phyloP scores from a whole-genome alignment of 768 basidiomycete genomes.

The Russula sp. region DNA sequence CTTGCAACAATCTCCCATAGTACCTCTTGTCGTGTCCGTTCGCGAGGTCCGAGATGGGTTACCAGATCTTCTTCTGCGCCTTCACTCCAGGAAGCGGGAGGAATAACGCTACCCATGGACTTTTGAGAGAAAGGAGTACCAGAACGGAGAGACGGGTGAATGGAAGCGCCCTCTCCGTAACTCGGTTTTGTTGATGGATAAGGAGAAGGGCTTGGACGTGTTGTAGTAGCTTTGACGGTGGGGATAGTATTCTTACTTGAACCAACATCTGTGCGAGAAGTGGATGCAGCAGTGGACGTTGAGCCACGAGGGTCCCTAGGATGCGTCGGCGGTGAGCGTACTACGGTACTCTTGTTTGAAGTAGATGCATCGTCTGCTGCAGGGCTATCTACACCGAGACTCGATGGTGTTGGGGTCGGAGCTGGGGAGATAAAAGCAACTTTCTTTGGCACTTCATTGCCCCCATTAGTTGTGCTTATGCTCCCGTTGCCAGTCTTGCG shows the following conservation, averaged over 20 bases:
- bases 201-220: conserved; percentile 57
- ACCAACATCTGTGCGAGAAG: conserved; percentile 56
- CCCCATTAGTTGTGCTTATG: conserved; percentile 24
- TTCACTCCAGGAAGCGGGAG: conserved; percentile 86
- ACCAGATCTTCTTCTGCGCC: conserved; percentile 92
- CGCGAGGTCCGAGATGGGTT: conserved; percentile 84
- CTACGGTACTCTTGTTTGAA: conserved; percentile 55
- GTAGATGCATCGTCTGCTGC: conserved; percentile 41
- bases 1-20: conserved; percentile 94
- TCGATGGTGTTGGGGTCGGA: conserved; percentile 60
- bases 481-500: conserved; percentile 36
- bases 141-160: conserved; percentile 64
- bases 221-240: conserved; percentile 46
- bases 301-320: conserved; percentile 65
- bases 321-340: conserved; percentile 70
- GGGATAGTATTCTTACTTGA: conserved; percentile 37
- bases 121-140: conserved; percentile 77
- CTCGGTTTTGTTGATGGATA: conserved; percentile 42
- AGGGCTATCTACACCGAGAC: conserved; percentile 40
- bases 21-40: conserved; percentile 93
- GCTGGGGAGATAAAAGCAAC: conserved; percentile 83
- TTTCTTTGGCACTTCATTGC: conserved; percentile 63
- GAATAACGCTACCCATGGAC: conserved; percentile 62
- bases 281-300: conserved; percentile 50
- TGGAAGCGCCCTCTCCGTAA: conserved; percentile 41